Evolutionary conservation across 352 stramenopile species (phyloP).

Genomic region (Aphanomyces invadans): DNA sequence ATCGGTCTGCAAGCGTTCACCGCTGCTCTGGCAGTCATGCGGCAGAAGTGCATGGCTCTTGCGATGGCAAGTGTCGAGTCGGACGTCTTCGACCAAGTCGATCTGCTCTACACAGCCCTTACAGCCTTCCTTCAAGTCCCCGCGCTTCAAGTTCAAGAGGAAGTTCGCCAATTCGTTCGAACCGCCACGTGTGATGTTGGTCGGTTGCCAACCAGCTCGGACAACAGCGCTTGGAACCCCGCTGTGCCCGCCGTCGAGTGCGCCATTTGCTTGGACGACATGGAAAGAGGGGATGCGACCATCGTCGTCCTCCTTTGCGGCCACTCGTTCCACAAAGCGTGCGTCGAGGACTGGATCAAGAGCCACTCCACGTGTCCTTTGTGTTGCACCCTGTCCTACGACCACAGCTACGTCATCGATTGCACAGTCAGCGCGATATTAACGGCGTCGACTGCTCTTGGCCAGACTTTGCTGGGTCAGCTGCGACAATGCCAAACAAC

Average conservation of each 20-base stretch:
- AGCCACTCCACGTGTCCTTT: slow-evolving; percentile 74
- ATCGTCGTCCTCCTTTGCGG: slow-evolving; percentile 74
- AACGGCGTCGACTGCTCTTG: neutral
- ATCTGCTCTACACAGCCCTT: neutral
- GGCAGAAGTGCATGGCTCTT: neutral
- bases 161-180: neutral
- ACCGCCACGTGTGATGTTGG: too few species aligned
- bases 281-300: slow-evolving; percentile 41
- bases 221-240: too few species aligned
- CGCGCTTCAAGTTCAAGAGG: neutral
- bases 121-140: slow-evolving; percentile 6
- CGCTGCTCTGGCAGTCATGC: neutral
- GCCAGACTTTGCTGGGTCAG: neutral
- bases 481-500: neutral
- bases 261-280: slow-evolving; percentile 17
- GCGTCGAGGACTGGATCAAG: slow-evolving; percentile 76
- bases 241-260: too few species aligned
- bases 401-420: neutral
- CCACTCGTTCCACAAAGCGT: slow-evolving; percentile 80
- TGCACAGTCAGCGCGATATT: neutral
- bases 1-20: neutral
- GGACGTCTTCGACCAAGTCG: neutral
- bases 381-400: slow-evolving; percentile 34
- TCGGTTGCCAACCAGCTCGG: too few species aligned
- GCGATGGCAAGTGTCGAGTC: neutral